Evolutionary conservation across 768 basidiomycete genomes (phyloP), one percentile per base, ranked within the genome.

Genomic region (Boletus eberwhitei): DNA sequence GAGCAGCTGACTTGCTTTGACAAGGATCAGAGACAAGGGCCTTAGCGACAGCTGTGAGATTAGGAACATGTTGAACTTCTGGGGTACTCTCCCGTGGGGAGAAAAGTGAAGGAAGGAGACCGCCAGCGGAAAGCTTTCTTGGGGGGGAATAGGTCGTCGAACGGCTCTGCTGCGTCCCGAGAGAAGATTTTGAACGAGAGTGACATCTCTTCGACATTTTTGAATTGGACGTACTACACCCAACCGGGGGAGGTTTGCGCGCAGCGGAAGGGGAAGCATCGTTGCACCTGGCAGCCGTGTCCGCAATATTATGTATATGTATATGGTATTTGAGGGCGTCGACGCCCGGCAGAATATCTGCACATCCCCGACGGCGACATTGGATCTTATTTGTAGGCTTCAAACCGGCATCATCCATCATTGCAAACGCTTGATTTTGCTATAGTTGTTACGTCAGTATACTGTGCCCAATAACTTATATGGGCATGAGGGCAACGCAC

Each of bases 221-320:
- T 21, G 37, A 32, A n/a, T 52, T 13, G 29, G 42, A 42, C 3
- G 35, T 46, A 41, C 40, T 37, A 31, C 38, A 55, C 13, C 53
- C 52, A 6, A 35, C 40, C 31, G 55, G 22, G 9, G 46, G 53
- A 29, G 39, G 35, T 35, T 49, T 49, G 32, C 22, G 35, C 2
- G 45, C 22, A 47, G 34, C 2, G n/a, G 41, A 46, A 41, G 39
- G 8, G 4, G 32, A 11, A 26, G n/a, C 1, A 48, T 44, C 26
- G 13, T 19, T n/a, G 31, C 32, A 17, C 49, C 14, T 21, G 16
- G 36, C 5, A 32, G 43, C 37, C 8, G 12, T 26, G 50, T 80
- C 77, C 32, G 74, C 71, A 32, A 83, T 75, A 58, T 81, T 78
- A 64, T 83, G 83, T 45, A 83, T 79, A 58, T 84, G 80, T 21